These are phyloP conservation scores for Orbilia ellipsospora DNA, from an alignment of 2,329 filamentous ascomycete genomes.

Conservation along the genomic window DNA sequence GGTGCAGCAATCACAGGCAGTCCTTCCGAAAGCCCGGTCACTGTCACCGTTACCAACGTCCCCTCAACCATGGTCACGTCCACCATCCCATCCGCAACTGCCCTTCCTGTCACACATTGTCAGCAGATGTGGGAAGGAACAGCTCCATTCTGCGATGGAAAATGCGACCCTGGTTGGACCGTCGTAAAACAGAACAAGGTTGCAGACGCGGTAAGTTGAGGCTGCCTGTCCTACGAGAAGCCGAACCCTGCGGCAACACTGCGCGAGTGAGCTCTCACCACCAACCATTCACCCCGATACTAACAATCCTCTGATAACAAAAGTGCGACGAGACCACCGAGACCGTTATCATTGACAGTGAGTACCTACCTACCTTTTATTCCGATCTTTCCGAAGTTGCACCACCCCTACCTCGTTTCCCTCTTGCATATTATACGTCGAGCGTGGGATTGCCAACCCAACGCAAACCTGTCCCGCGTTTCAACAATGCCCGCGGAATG, in stretches of 20 bases:
- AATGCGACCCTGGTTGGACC: conserved; percentile 27
- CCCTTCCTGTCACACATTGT: conserved; percentile 26
- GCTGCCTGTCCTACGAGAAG: not conserved
- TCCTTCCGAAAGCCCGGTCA: not conserved
- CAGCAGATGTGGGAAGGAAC: conserved; percentile 40
- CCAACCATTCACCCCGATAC: not conserved
- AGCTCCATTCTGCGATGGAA: conserved; percentile 32
- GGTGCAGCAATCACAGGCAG: conserved; percentile 2
- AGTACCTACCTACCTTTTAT: conserved; percentile 5
- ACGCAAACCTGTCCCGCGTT: conserved; percentile 22
- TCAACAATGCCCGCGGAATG: conserved; percentile 21
- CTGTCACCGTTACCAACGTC: conserved; percentile 10
- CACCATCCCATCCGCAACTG: conserved; percentile 7
- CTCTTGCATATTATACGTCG: conserved; percentile 18
- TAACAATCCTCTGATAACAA: not conserved
- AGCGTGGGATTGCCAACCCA: conserved; percentile 6
- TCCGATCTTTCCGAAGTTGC: conserved; percentile 1
- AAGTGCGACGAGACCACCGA: conserved; percentile 32
- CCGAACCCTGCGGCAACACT: not conserved
- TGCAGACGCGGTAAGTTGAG: conserved; percentile 17
- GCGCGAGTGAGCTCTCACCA: not conserved
- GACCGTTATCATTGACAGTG: conserved; percentile 33
- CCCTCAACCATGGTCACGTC: conserved; percentile 18
- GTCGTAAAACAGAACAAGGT: conserved; percentile 15
- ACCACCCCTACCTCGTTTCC: conserved; percentile 5